Evolutionary conservation across 768 basidiomycete genomes (phyloP).

Genomic region (Agaricus blazei): DNA sequence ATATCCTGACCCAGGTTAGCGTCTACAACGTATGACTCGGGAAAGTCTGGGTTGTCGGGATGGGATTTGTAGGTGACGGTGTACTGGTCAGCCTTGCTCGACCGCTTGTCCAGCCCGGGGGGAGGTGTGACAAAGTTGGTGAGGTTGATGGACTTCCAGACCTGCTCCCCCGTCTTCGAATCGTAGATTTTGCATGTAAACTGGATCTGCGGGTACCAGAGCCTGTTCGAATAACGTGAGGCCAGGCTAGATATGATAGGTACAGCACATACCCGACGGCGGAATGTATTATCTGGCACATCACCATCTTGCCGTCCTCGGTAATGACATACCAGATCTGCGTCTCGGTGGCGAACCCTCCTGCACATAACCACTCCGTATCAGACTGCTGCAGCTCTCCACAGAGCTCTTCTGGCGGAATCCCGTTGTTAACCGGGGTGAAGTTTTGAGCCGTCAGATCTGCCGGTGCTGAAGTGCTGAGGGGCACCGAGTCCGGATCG

Average conservation of each 20-base stretch:
- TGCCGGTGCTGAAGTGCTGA: conserved; percentile 48
- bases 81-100: conserved; percentile 82
- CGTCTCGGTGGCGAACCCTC: conserved; percentile 88
- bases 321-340: conserved; percentile 82
- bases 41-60: conserved; percentile 44
- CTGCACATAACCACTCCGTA: conserved; percentile 75
- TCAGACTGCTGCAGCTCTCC: conserved; percentile 76
- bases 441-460: conserved; percentile 75
- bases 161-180: conserved; percentile 63
- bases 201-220: conserved; percentile 94
- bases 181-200: conserved; percentile 88
- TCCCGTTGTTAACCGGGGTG: conserved; percentile 69
- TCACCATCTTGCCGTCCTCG: conserved; percentile 72
- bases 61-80: conserved; percentile 62
- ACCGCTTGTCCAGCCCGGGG: conserved; percentile 79
- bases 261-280: conserved; percentile 68
- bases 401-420: conserved; percentile 52
- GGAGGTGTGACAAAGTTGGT: conserved; percentile 73
- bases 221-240: conserved; percentile 32
- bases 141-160: conserved; percentile 88
- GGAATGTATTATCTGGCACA: conserved; percentile 87
- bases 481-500: conserved; percentile 1
- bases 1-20: conserved; percentile 78
- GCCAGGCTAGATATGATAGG: conserved; percentile 11
- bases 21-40: conserved; percentile 75